phyloP scores from a whole-genome alignment of 2,329 filamentous ascomycete genomes.

The Plectosphaerella cucumerina region DNA sequence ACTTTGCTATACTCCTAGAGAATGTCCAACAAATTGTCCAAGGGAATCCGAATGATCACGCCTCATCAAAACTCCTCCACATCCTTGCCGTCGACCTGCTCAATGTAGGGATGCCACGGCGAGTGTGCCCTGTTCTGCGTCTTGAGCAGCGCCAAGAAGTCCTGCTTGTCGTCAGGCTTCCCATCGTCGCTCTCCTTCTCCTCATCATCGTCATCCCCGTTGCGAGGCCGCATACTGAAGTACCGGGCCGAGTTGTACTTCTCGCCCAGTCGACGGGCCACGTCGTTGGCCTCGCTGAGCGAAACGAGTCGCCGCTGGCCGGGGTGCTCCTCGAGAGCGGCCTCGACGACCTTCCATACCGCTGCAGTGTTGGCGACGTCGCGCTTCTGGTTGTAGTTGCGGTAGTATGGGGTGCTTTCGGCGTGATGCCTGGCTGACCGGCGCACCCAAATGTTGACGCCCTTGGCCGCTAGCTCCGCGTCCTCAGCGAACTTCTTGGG shows the following conservation, averaged over 20 bases:
- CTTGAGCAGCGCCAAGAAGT: slow-evolving; percentile 22
- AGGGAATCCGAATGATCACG: neutral
- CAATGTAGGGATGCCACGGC: neutral
- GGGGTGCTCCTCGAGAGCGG: slow-evolving; percentile 13
- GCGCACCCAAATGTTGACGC: neutral
- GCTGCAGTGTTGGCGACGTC: neutral
- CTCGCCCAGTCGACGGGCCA: slow-evolving; percentile 52
- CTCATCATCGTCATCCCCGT: slow-evolving; percentile 16
- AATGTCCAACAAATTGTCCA: too few relatives aligned
- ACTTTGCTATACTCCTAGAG: too few relatives aligned
- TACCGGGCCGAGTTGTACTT: slow-evolving; percentile 34
- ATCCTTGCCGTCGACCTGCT: neutral
- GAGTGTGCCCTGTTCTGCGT: neutral
- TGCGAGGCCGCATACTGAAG: slow-evolving; percentile 26
- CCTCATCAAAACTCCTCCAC: neutral
- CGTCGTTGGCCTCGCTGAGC: slow-evolving; percentile 54
- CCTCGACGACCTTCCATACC: neutral
- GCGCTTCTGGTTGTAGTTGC: neutral
- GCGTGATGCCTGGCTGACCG: neutral
- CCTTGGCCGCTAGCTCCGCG: neutral
- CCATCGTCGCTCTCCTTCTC: slow-evolving; percentile 18
- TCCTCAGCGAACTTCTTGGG: slow-evolving; percentile 1
- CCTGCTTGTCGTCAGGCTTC: slow-evolving; percentile 15
- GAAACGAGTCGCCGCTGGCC: slow-evolving; percentile 46
- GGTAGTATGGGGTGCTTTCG: neutral